phyloP scores from a whole-genome alignment of 768 basidiomycete genomes.

The Mycena metata region DNA sequence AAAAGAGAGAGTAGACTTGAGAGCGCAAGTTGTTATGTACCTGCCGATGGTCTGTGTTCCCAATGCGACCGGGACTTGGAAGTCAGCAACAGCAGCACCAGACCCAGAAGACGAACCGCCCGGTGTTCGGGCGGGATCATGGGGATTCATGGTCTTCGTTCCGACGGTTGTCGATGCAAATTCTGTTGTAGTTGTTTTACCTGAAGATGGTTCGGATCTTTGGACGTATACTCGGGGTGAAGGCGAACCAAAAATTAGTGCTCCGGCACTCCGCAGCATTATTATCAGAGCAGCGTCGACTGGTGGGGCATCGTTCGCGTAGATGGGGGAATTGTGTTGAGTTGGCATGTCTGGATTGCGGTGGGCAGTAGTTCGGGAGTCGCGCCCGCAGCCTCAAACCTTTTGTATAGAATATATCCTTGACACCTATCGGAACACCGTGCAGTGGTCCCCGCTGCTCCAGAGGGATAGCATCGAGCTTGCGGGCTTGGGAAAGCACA shows the following conservation, averaged over 20 bases:
- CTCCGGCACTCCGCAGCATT: slow-evolving; percentile 35
- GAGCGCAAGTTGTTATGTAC: neutral
- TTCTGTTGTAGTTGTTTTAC: slow-evolving; percentile 37
- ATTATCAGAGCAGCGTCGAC: slow-evolving; percentile 34
- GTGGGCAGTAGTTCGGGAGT: no score
- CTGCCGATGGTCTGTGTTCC: slow-evolving; percentile 40
- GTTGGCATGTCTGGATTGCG: slow-evolving; percentile 35
- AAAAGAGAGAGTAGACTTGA: neutral
- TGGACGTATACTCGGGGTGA: neutral
- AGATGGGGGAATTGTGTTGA: slow-evolving; percentile 37
- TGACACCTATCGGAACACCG: slow-evolving; percentile 38
- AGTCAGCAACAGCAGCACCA: slow-evolving; percentile 38
- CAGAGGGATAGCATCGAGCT: slow-evolving; percentile 29
- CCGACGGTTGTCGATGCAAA: slow-evolving; percentile 35
- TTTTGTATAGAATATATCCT: slow-evolving; percentile 34
- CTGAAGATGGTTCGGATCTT: neutral
- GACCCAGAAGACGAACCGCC: slow-evolving; percentile 40
- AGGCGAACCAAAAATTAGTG: slow-evolving; percentile 34
- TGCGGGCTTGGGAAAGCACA: slow-evolving; percentile 34
- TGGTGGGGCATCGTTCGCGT: slow-evolving; percentile 22
- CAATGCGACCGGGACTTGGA: slow-evolving; percentile 37
- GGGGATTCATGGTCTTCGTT: slow-evolving; percentile 35
- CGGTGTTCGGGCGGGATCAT: slow-evolving; percentile 31
- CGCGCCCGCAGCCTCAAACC: neutral
- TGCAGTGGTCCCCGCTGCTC: slow-evolving; percentile 32